These are phyloP conservation scores for Pseudogymnoascus sp. DNA, from an alignment of 2,329 filamentous ascomycete genomes.

Conservation along the genomic window DNA sequence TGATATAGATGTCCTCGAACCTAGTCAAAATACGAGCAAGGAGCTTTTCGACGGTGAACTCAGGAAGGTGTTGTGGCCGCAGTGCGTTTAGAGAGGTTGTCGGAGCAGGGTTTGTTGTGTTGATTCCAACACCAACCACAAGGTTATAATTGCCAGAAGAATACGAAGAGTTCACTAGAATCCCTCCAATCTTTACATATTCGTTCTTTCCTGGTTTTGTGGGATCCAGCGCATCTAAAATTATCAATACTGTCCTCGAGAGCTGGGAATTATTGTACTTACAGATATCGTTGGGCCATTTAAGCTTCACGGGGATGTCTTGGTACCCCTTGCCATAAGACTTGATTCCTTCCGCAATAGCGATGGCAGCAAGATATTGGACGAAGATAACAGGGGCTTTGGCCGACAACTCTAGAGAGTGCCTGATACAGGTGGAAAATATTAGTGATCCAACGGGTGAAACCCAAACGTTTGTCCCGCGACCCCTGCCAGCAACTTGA, in stretches of 20 bases:
- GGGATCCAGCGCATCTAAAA: conserved; percentile 58
- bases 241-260: background rate
- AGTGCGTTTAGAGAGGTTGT: conserved; percentile 81
- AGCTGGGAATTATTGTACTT: conserved; percentile 24
- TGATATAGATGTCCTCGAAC: conserved; percentile 69
- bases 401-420: conserved; percentile 64
- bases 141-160: conserved; percentile 70
- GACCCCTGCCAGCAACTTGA: conserved; percentile 79
- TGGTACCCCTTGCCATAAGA: conserved; percentile 71
- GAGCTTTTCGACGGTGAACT: conserved; percentile 69
- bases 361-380: conserved; percentile 85
- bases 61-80: conserved; percentile 42
- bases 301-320: conserved; percentile 72
- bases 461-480: conserved; percentile 91
- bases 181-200: conserved; percentile 88
- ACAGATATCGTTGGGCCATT: conserved; percentile 98
- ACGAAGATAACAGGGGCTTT: conserved; percentile 82
- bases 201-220: conserved; percentile 38
- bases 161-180: conserved; percentile 84
- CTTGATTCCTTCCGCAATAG: conserved; percentile 76
- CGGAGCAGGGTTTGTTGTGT: conserved; percentile 73
- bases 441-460: conserved; percentile 79
- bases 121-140: conserved; percentile 79
- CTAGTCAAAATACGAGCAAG: conserved; percentile 72
- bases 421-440: conserved; percentile 82